These are phyloP conservation scores for Fusarium sp. DNA, from an alignment of 2,329 filamentous ascomycete genomes.

Conservation along the genomic window DNA sequence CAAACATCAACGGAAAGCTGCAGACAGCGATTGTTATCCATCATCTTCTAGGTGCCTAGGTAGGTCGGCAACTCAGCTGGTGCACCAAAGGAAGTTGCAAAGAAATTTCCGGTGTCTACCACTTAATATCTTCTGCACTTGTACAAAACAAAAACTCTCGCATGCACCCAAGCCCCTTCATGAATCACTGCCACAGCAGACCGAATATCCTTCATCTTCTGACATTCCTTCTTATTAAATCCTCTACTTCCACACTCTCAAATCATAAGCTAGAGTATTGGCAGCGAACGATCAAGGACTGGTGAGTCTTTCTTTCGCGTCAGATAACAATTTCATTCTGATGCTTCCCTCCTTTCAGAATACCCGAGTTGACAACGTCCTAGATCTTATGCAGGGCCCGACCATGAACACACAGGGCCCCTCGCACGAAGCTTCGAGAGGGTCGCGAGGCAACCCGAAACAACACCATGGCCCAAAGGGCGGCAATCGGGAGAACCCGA, in stretches of 20 bases:
- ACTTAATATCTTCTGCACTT: not conserved
- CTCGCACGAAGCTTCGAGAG: not conserved
- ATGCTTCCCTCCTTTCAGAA: no score
- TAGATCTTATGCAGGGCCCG: not conserved
- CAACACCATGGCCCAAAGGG: not conserved
- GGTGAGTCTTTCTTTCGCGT: not conserved
- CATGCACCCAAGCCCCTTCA: not conserved
- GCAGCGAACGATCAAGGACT: not conserved
- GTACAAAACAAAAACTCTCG: not conserved
- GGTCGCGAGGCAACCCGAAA: not conserved
- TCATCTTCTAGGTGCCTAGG: not conserved
- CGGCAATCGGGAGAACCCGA: not conserved
- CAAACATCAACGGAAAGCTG: slow-evolving; percentile 13
- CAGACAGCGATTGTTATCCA: not conserved
- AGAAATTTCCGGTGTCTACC: not conserved
- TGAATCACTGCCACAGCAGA: slow-evolving; percentile 24
- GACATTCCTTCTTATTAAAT: not conserved
- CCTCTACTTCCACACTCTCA: not conserved
- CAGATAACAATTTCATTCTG: not conserved
- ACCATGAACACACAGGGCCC: slow-evolving; percentile 8
- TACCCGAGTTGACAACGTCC: not conserved
- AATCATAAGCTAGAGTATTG: not conserved
- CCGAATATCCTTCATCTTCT: not conserved
- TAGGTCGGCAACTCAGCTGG: not conserved
- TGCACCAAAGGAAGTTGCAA: not conserved